Evolutionary conservation across 2,329 filamentous ascomycete genomes (phyloP).

Genomic region (Aspergillus uvarum): DNA sequence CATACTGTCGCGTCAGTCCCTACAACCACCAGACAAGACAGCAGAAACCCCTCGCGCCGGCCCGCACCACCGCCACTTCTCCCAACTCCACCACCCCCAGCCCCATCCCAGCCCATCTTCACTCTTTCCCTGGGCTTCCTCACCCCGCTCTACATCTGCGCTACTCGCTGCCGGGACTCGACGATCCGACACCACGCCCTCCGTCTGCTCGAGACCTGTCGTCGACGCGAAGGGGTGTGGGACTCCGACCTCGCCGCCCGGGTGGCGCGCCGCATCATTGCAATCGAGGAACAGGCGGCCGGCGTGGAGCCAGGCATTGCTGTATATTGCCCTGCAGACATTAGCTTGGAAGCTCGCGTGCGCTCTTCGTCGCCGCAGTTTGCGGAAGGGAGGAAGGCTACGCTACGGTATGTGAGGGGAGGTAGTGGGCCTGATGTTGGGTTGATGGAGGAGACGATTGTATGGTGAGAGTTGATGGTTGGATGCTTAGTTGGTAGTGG

Average conservation of each 20-base stretch:
- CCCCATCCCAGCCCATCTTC: not conserved
- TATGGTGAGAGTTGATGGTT: not conserved
- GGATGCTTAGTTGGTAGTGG: no score
- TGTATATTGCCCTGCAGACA: not conserved
- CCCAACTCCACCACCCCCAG: not conserved
- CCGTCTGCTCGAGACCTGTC: slow-evolving; percentile 6
- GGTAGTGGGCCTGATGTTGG: not conserved
- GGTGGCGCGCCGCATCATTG: slow-evolving; percentile 3
- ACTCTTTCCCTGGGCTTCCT: slow-evolving; percentile 10
- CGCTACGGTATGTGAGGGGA: not conserved
- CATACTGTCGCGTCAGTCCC: not conserved
- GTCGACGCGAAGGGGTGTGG: slow-evolving; percentile 16
- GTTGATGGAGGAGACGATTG: not conserved
- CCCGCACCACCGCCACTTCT: no score
- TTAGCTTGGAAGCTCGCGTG: not conserved
- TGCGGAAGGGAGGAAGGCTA: not conserved
- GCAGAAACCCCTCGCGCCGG: no score
- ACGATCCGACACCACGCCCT: slow-evolving; percentile 9
- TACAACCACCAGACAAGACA: no score
- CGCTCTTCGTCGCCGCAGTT: not conserved
- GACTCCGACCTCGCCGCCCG: slow-evolving; percentile 7
- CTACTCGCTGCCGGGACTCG: slow-evolving; percentile 8
- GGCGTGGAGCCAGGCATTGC: not conserved
- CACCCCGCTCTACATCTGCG: slow-evolving; percentile 10
- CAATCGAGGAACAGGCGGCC: slow-evolving; percentile 1